These are phyloP conservation scores for Cladorrhinum sp. DNA, from an alignment of 2,329 filamentous ascomycete species.

Conservation along the genomic window DNA sequence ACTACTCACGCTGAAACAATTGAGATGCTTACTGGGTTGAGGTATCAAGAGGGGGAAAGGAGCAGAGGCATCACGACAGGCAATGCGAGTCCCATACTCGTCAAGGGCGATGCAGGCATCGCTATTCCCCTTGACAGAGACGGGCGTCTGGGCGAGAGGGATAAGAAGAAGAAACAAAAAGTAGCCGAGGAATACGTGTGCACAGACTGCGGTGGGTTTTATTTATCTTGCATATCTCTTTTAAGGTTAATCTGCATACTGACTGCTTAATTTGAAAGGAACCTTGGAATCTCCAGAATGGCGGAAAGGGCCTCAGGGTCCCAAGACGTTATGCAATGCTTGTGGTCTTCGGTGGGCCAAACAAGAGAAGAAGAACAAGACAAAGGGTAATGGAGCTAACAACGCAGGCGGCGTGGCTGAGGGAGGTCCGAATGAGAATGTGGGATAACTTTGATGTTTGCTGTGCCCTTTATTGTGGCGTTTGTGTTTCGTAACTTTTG, in stretches of 20 bases:
- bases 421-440: neutral
- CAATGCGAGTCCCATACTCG: slow-evolving; percentile 73
- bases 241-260: neutral
- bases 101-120: slow-evolving; percentile 83
- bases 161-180: slow-evolving; percentile 89
- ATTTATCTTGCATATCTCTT: neutral
- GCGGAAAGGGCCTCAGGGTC: slow-evolving; percentile 88
- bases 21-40: slow-evolving; percentile 85
- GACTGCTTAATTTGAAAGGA: slow-evolving; percentile 38
- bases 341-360: slow-evolving; percentile 76
- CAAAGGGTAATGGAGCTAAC: slow-evolving; percentile 21
- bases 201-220: slow-evolving; percentile 73
- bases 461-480: neutral
- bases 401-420: neutral
- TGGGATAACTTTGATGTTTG: slow-evolving; percentile 3
- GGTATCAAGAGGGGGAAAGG: slow-evolving; percentile 84
- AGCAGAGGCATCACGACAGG: slow-evolving; percentile 86
- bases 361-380: slow-evolving; percentile 72
- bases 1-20: slow-evolving; percentile 75
- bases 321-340: slow-evolving; percentile 93
- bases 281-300: slow-evolving; percentile 93
- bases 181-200: slow-evolving; percentile 86
- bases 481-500: neutral
- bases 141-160: slow-evolving; percentile 61
- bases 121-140: slow-evolving; percentile 80